Evolutionary conservation across 1,284 basidiomycete genomes (phyloP).

Genomic region (Puccinia hordei): DNA sequence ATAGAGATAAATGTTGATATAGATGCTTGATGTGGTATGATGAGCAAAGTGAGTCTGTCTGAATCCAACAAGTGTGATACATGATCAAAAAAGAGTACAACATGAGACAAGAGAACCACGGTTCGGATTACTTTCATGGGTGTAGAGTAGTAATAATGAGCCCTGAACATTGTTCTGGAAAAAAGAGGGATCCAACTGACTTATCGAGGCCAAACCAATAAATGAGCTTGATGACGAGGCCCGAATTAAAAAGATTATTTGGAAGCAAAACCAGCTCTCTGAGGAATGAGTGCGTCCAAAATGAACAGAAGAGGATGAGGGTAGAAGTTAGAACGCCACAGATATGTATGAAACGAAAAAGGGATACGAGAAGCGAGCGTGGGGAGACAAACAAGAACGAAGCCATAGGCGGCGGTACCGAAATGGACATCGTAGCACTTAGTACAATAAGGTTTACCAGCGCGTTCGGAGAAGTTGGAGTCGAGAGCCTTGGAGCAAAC

Average conservation of each 20-base stretch:
- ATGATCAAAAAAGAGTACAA: too few species aligned
- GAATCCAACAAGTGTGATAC: too few species aligned
- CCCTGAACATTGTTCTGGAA: too few species aligned
- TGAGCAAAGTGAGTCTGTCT: too few species aligned
- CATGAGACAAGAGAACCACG: too few species aligned
- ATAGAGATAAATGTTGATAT: too few species aligned
- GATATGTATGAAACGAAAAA: neutral
- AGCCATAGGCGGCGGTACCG: constrained; percentile 28
- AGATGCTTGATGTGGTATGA: too few species aligned
- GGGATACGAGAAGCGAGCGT: neutral
- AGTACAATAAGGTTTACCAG: constrained; percentile 35
- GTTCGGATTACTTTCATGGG: too few species aligned
- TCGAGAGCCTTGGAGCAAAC: constrained; percentile 24
- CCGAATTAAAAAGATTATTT: neutral
- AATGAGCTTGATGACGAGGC: neutral
- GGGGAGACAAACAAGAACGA: constrained; percentile 21
- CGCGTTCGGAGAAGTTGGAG: constrained; percentile 25
- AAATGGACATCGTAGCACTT: constrained; percentile 33
- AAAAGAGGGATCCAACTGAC: neutral
- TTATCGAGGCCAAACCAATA: neutral
- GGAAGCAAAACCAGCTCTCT: constrained; percentile 5
- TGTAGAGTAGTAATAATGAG: too few species aligned
- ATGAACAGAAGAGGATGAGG: too few species aligned
- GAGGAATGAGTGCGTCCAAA: too few species aligned
- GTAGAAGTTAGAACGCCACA: neutral